Evolutionary conservation across 1,284 basidiomycete species (phyloP).

Genomic region (Cryptococcus sp.): DNA sequence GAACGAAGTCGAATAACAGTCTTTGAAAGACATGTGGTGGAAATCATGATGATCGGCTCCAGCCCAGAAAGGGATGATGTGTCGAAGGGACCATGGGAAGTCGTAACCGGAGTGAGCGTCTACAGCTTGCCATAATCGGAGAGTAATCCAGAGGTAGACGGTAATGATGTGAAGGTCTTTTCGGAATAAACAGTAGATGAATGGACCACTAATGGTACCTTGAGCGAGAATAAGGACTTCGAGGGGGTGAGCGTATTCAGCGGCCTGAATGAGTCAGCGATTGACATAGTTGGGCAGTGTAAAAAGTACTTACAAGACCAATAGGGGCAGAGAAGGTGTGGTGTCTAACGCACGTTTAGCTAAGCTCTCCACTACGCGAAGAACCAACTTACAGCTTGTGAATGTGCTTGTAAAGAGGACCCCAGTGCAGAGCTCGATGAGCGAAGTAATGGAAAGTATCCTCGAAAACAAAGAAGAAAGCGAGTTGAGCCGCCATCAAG

Average conservation of each 20-base stretch:
- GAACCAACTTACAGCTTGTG: slow-evolving; percentile 65
- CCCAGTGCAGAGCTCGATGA: slow-evolving; percentile 85
- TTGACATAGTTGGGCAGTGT: neutral
- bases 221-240: slow-evolving; percentile 84
- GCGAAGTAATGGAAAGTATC: slow-evolving; percentile 80
- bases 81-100: slow-evolving; percentile 95
- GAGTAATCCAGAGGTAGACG: slow-evolving; percentile 87
- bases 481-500: slow-evolving; percentile 73
- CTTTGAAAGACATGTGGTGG: slow-evolving; percentile 58
- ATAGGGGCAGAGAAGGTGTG: neutral
- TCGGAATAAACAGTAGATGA: slow-evolving; percentile 65
- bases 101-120: slow-evolving; percentile 97
- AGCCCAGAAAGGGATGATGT: slow-evolving; percentile 95
- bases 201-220: slow-evolving; percentile 81
- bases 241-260: slow-evolving; percentile 93
- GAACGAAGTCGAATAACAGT: neutral
- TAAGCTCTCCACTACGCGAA: neutral
- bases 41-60: slow-evolving; percentile 98
- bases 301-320: neutral
- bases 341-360: neutral
- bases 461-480: slow-evolving; percentile 92
- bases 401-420: slow-evolving; percentile 90
- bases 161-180: slow-evolving; percentile 66
- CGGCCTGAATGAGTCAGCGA: slow-evolving; percentile 54
- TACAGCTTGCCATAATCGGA: slow-evolving; percentile 94